Percentiles rank a stretch among this genome's conserved stretches.
Evolutionary conservation across 2,329 filamentous ascomycete species (phyloP).

Genomic region (Bipolaris cookei): DNA sequence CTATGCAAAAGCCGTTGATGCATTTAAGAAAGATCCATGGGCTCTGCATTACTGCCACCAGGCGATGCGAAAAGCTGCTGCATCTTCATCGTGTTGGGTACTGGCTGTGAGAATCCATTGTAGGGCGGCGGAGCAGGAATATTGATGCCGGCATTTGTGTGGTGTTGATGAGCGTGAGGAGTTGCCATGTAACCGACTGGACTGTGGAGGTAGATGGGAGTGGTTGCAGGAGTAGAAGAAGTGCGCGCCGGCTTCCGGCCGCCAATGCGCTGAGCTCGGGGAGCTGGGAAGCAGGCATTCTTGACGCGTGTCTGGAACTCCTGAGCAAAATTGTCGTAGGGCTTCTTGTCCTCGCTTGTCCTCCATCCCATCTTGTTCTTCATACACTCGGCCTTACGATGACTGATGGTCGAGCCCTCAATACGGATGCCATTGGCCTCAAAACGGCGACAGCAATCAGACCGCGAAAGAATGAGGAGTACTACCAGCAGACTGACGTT

Average conservation of each 20-base stretch:
- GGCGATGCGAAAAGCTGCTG: constrained; percentile 9
- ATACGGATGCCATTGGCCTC: constrained; percentile 48
- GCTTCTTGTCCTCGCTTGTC: constrained; percentile 42
- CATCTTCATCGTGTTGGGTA: constrained; percentile 7
- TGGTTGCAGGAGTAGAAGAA: constrained; percentile 27
- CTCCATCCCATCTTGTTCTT: constrained; percentile 48
- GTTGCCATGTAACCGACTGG: constrained; percentile 30
- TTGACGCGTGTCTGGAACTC: constrained; percentile 48
- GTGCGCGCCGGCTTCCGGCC: constrained; percentile 29
- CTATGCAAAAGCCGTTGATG: not conserved
- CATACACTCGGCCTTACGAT: constrained; percentile 48
- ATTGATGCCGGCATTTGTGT: constrained; percentile 30
- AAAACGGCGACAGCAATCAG: constrained; percentile 46
- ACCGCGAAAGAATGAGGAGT: constrained; percentile 44
- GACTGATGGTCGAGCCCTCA: constrained; percentile 48
- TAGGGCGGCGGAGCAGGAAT: constrained; percentile 23
- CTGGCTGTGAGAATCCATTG: constrained; percentile 18
- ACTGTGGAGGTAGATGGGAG: constrained; percentile 24
- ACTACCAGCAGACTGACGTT: constrained; percentile 47
- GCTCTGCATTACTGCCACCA: constrained; percentile 5
- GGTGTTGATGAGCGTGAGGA: constrained; percentile 26
- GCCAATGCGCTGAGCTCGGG: constrained; percentile 30
- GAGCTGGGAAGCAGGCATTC: constrained; percentile 41
- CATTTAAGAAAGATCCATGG: constrained; percentile 19
- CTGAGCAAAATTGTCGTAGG: constrained; percentile 43